Percentiles rank a stretch among this genome's conserved stretches.
Evolutionary conservation across 805 yeast species (phyloP).

Genomic region (Komagataella pseudopastoris): DNA sequence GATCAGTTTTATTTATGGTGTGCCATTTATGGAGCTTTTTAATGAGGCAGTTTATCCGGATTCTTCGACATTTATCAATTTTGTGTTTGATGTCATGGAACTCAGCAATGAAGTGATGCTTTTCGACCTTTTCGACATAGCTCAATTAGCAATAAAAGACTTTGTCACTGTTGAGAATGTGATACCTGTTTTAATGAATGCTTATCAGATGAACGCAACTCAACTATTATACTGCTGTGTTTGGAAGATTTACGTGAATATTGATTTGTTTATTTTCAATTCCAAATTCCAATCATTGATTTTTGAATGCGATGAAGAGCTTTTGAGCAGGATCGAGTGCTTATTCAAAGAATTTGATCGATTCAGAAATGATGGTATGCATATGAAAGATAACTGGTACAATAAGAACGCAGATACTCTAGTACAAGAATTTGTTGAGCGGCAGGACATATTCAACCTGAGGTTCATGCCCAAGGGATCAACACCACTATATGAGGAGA

Average conservation of each 20-base stretch:
- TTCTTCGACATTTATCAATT: conserved; percentile 27
- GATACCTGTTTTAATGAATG: conserved; percentile 35
- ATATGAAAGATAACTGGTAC: background rate
- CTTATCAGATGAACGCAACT: conserved; percentile 35
- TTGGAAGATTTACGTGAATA: conserved; percentile 55
- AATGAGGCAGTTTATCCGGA: conserved; percentile 12
- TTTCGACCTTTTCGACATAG: conserved; percentile 40
- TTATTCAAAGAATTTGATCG: conserved; percentile 22
- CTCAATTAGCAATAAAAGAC: conserved; percentile 48
- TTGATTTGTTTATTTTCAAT: conserved; percentile 47
- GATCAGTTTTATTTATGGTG: conserved; percentile 46
- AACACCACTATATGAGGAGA: background rate
- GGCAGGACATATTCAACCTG: conserved; percentile 15
- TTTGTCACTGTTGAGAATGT: conserved; percentile 50
- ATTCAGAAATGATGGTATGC: conserved; percentile 12
- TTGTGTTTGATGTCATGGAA: conserved; percentile 43
- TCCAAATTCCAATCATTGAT: conserved; percentile 19
- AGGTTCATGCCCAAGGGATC: background rate
- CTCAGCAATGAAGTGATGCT: conserved; percentile 51
- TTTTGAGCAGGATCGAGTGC: conserved; percentile 14
- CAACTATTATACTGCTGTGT: conserved; percentile 48
- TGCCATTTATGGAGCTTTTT: conserved; percentile 25
- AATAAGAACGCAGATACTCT: conserved; percentile 14
- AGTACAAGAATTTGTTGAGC: conserved; percentile 18
- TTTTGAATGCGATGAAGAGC: conserved; percentile 7